Evolutionary conservation across 805 yeast species (phyloP).

Genomic region (Wickerhamomyces bovis): DNA sequence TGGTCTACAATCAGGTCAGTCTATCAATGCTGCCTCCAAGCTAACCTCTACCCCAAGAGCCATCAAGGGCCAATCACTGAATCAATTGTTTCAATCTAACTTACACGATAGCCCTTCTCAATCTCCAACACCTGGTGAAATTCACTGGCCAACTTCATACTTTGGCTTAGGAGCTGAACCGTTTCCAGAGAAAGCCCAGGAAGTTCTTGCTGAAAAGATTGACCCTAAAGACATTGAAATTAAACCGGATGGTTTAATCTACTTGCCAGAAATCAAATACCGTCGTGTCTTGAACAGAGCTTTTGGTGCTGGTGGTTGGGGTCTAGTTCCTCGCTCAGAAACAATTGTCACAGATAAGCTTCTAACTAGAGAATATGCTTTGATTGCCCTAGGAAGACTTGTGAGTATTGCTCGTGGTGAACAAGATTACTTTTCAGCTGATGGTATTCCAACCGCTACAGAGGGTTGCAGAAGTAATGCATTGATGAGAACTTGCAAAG

Average conservation of each 20-base stretch:
- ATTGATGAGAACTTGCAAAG: slow-evolving; percentile 96
- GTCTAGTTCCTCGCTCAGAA: slow-evolving; percentile 88
- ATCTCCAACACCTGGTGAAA: slow-evolving; percentile 14
- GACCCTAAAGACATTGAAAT: slow-evolving; percentile 76
- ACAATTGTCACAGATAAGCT: slow-evolving; percentile 67
- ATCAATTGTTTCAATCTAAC: slow-evolving; percentile 14
- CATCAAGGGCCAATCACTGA: slow-evolving; percentile 14
- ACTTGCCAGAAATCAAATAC: slow-evolving; percentile 92
- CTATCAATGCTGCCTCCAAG: slow-evolving; percentile 5
- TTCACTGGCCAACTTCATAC: slow-evolving; percentile 83
- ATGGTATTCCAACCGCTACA: slow-evolving; percentile 88
- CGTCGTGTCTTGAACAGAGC: slow-evolving; percentile 83
- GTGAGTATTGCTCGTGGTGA: slow-evolving; percentile 94
- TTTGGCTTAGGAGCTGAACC: slow-evolving; percentile 81
- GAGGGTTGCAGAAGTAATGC: slow-evolving; percentile 98
- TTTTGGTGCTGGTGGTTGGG: slow-evolving; percentile 99
- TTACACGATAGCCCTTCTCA: slow-evolving; percentile 18
- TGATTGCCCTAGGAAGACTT: slow-evolving; percentile 80
- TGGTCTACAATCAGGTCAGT: slow-evolving; percentile 18
- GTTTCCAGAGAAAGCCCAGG: slow-evolving; percentile 55
- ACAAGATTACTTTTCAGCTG: slow-evolving; percentile 83
- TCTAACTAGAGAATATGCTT: slow-evolving; percentile 85
- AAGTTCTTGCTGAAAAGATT: slow-evolving; percentile 57
- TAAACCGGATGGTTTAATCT: slow-evolving; percentile 90
- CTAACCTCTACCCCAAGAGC: slow-evolving; percentile 2